Evolutionary conservation across 352 stramenopile genomes (phyloP).

Genomic region (Elongisporangium undulatum): DNA sequence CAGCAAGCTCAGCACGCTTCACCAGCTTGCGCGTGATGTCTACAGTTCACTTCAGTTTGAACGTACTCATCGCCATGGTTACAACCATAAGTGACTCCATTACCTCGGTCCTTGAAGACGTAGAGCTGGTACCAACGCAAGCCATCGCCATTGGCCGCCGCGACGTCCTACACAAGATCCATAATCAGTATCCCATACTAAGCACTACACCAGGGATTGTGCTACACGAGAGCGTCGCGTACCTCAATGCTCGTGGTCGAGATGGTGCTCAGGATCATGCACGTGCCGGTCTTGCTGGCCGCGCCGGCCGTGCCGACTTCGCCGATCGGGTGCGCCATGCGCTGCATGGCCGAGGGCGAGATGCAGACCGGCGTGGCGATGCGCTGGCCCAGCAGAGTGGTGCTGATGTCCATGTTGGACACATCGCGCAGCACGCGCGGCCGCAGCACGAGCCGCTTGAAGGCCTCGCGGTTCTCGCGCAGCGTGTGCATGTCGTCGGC

Average conservation of each 20-base stretch:
- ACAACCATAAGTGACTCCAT: background rate
- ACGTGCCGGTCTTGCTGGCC: constrained; percentile 76
- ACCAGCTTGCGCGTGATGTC: constrained; percentile 92
- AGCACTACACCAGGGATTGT: background rate
- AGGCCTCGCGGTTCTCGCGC: constrained; percentile 82
- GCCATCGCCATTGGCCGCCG: constrained; percentile 56
- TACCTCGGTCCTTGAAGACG: constrained; percentile 90
- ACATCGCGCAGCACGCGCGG: constrained; percentile 93
- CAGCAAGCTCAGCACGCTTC: constrained; percentile 85
- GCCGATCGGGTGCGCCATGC: constrained; percentile 94
- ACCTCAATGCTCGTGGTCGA: constrained; percentile 90
- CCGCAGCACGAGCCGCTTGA: constrained; percentile 92
- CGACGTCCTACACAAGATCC: constrained; percentile 29
- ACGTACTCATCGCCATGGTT: background rate
- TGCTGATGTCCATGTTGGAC: constrained; percentile 89
- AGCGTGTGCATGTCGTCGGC: constrained; percentile 91
- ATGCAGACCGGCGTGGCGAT: constrained; percentile 93
- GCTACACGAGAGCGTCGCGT: background rate
- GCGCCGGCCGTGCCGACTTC: constrained; percentile 86
- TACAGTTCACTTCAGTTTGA: constrained; percentile 24
- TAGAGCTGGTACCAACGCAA: constrained; percentile 96
- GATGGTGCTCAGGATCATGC: constrained; percentile 93
- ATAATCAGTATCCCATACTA: background rate
- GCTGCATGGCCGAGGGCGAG: constrained; percentile 88
- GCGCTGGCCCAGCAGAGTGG: constrained; percentile 88